Evolutionary conservation across 2,329 filamentous ascomycete species (phyloP), one percentile per base, ranked within the genome.

Genomic region (Fusarium protoensiforme): DNA sequence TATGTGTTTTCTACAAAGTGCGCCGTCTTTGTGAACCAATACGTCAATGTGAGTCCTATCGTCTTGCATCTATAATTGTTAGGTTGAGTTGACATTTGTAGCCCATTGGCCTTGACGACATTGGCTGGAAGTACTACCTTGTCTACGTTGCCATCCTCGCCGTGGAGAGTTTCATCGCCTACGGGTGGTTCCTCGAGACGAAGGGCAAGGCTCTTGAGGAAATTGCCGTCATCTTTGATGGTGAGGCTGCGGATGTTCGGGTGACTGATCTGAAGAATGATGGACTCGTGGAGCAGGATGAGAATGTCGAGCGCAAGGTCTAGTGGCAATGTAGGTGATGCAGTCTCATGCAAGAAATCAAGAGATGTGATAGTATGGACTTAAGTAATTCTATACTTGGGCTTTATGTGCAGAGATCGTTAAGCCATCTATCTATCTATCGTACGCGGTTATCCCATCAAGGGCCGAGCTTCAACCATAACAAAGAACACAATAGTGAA

Each of bases 91-190:
- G 31, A 60, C 57, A 24, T n/a, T n/a, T 31, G 24, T 14, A 60
- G 57, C 89, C 89, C 0, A 86, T 87, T 61, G 89, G 85, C 0
- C 77, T 91, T 0, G 84, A 82, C 0, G 76, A 83, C 3, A 84
- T 90, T 29, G 82, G 83, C 0, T 90, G 87, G 83, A 85, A 82
- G 72, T 90, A 87, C 69, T 91, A 90, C 79, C 87, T 90, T 68
- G 83, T 91, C 18, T 91, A 90, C 64, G 86, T 87, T 46, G 84
- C 82, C 10, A 82, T 84, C 1, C 64, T 86, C 3, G 80, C 82
- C 0, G 84, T 85, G 0, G 84, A 91, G 64, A 87, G 82, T 72
- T 85, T 89, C 53, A 77, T 88, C 59, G 77, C 76, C 2, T 81
- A 78, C 20, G 75, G 75, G 0, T 78, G 72, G 75, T 90, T 90